Evolutionary conservation across 495 filamentous ascomycete genomes (phyloP).

Genomic region (Sabuloglossum arenarium): DNA sequence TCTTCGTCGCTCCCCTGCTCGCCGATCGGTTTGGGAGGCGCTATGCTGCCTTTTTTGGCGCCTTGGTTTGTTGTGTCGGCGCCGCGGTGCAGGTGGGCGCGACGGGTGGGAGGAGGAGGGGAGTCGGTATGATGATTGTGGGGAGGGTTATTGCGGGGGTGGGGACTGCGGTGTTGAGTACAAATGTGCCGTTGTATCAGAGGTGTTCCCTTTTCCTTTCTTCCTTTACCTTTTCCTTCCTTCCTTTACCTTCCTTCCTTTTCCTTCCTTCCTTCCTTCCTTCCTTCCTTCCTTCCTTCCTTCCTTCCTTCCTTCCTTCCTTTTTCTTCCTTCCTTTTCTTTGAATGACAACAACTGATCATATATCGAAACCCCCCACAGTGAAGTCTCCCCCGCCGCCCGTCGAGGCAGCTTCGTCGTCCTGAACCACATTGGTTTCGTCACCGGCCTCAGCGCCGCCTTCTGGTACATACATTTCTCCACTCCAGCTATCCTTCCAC

Average conservation of each 20-base stretch:
- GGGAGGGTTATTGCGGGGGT: slow-evolving; percentile 30
- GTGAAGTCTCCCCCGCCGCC: slow-evolving; percentile 30
- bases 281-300: too few relatives aligned
- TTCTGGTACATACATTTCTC: slow-evolving; percentile 24
- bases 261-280: too few relatives aligned
- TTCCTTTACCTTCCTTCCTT: too few relatives aligned
- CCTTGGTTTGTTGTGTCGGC: slow-evolving; percentile 24
- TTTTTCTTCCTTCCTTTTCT: too few relatives aligned
- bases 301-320: too few relatives aligned
- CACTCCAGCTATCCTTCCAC: neutral
- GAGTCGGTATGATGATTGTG: slow-evolving; percentile 28
- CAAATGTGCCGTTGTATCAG: slow-evolving; percentile 34
- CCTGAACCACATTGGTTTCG: slow-evolving; percentile 34
- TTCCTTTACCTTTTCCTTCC: too few relatives aligned
- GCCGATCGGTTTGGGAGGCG: slow-evolving; percentile 29
- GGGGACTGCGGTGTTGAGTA: slow-evolving; percentile 29
- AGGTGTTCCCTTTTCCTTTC: slow-evolving; percentile 16
- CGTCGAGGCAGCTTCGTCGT: slow-evolving; percentile 32
- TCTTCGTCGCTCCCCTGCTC: slow-evolving; percentile 27
- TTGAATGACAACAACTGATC: neutral
- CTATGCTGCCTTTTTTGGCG: slow-evolving; percentile 25
- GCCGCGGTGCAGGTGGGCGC: slow-evolving; percentile 24
- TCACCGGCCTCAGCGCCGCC: slow-evolving; percentile 26
- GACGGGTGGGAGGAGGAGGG: slow-evolving; percentile 8
- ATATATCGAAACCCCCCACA: slow-evolving; percentile 5